Percentiles rank a stretch among this genome's conserved stretches.
These are phyloP conservation scores for Starmerella apis DNA, from an alignment of 805 yeast genomes.

Conservation along the genomic window DNA sequence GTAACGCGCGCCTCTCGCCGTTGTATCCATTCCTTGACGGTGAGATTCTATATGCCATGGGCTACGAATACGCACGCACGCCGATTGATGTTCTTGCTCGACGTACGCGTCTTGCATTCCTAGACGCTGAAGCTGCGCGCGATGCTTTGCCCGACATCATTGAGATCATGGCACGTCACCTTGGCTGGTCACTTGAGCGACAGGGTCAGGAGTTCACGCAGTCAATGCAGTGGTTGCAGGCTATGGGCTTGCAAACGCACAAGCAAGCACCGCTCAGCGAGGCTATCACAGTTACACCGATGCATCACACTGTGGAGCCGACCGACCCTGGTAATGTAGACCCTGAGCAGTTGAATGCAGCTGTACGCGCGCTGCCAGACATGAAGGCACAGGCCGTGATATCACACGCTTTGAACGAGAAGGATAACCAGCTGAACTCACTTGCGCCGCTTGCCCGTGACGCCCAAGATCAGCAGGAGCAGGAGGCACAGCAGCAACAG, in stretches of 20 bases:
- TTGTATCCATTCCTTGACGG: conserved; percentile 73
- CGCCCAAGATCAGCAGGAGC: background rate
- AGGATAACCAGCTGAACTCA: background rate
- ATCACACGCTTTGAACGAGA: background rate
- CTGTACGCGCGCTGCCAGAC: conserved; percentile 8
- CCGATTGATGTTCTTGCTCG: conserved; percentile 86
- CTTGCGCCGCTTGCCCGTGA: background rate
- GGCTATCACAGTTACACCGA: conserved; percentile 16
- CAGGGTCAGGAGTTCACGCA: conserved; percentile 41
- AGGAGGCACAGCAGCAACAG: background rate
- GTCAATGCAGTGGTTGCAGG: conserved; percentile 31
- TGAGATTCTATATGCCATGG: conserved; percentile 71
- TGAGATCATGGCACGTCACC: conserved; percentile 70
- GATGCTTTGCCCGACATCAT: conserved; percentile 75
- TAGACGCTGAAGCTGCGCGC: conserved; percentile 76
- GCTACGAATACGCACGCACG: conserved; percentile 76
- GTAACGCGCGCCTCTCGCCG: conserved; percentile 25
- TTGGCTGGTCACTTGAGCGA: conserved; percentile 57
- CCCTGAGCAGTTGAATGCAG: conserved; percentile 2
- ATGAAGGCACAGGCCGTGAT: conserved; percentile 5
- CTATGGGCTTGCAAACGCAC: conserved; percentile 33
- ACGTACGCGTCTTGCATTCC: conserved; percentile 85
- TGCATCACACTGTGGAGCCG: conserved; percentile 8
- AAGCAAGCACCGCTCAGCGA: conserved; percentile 13
- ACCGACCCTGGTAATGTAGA: conserved; percentile 5